Percentiles rank a stretch among this genome's conserved stretches.
Evolutionary conservation across 352 stramenopile genomes (phyloP).

Genomic region (Phytophthora capsici): DNA sequence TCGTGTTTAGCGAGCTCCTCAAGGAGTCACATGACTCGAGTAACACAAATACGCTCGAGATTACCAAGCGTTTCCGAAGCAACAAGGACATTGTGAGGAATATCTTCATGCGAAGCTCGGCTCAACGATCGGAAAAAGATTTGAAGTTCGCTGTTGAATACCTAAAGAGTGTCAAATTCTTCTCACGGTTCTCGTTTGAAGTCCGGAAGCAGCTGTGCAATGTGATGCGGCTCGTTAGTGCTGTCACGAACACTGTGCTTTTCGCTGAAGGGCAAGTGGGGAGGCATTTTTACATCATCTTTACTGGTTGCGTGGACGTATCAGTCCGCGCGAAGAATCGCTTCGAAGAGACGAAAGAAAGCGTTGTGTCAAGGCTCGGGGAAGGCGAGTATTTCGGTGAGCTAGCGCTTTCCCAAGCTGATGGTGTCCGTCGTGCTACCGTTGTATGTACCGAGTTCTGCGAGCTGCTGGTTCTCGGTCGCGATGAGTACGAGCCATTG

Average conservation of each 20-base stretch:
- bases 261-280: constrained; percentile 84
- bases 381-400: constrained; percentile 87
- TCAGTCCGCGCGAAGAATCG: constrained; percentile 75
- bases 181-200: constrained; percentile 85
- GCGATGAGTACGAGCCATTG: constrained; percentile 84
- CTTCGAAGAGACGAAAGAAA: constrained; percentile 71
- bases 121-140: constrained; percentile 81
- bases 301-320: constrained; percentile 74
- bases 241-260: constrained; percentile 80
- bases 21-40: constrained; percentile 65
- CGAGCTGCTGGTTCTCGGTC: constrained; percentile 74
- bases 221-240: constrained; percentile 78
- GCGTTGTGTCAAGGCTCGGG: constrained; percentile 64
- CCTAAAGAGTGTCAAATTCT: constrained; percentile 89
- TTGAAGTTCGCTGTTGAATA: constrained; percentile 89
- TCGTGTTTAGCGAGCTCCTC: constrained; percentile 70
- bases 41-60: constrained; percentile 53
- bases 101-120: constrained; percentile 77
- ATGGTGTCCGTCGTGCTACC: constrained; percentile 73
- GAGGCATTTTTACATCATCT: constrained; percentile 88
- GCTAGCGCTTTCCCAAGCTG: constrained; percentile 68
- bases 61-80: constrained; percentile 79
- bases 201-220: constrained; percentile 88
- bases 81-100: constrained; percentile 90
- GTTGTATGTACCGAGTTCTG: constrained; percentile 77